Base-by-base conservation (phyloP, 345 rosid genomes). In the Euphorbia pulcherrima region DNA sequence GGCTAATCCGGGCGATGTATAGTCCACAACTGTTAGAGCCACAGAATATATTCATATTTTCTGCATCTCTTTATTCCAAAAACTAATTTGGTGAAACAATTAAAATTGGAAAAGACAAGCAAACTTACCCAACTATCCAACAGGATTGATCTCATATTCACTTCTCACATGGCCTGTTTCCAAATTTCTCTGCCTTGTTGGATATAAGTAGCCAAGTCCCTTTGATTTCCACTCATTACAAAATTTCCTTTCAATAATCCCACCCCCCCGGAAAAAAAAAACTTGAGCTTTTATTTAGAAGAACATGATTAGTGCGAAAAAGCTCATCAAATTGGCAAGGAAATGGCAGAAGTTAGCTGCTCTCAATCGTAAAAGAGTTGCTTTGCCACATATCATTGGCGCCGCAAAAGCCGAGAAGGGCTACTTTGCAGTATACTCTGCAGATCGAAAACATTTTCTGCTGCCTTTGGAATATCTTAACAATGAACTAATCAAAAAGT, bases 281-380 rank as follows among this genome's bases (percentile, higher is more conserved):
- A 11, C 17, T 14, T 44, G 11, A 12, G 11, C 50, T 44, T 10
- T 35, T 27, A 18, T 3, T 18, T 5, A 52, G n/a, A 33, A 50
- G 26, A 68, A 68, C 40, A 68, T 68, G 64, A 68, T 57, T 35
- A 68, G 64, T 24, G 39, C 63, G 20, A 68, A 41, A 41, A 57
- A 56, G 39, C 55, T 56, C 39, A 39, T 56, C 20, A 40, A 41
- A 41, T 26, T 68, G 64, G 66, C 65, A 21, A 69, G 66, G 46
- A 69, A 69, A 50, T 69, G 73, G 73, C 65, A 58, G 50, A 69
- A 60, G 20, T 0, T 60, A 10, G 66, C 67, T 33, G 60, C 37
- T 13, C 26, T 26, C 6, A 17, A 40, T 54, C 28, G 63, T 9
- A 48, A 59, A 30, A 40, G 65, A 35, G 28, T 60, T 4, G 37